These are phyloP conservation scores for Chalaropsis ovoidea DNA, from an alignment of 2,329 filamentous ascomycete genomes.

Conservation along the genomic window DNA sequence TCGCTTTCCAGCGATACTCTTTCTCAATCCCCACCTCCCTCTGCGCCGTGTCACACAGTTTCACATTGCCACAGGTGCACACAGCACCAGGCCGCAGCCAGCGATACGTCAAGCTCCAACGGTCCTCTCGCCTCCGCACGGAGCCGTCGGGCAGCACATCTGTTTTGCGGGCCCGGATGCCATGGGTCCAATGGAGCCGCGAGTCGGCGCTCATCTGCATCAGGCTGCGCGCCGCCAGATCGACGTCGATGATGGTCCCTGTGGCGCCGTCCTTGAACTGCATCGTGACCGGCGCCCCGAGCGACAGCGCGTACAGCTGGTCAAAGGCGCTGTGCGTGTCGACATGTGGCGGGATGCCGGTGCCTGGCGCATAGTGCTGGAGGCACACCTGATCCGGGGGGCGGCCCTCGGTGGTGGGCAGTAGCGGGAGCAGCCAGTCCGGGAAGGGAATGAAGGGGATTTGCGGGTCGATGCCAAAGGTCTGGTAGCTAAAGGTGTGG, in stretches of 20 bases:
- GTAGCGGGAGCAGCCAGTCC: conserved; percentile 41
- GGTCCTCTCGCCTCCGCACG: conserved; percentile 36
- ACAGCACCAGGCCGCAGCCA: conserved; percentile 40
- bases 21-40: conserved; percentile 38
- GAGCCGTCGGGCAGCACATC: conserved; percentile 40
- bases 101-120: conserved; percentile 48
- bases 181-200: conserved; percentile 47
- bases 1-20: conserved; percentile 42
- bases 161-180: conserved; percentile 45
- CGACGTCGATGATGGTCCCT: conserved; percentile 34
- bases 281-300: conserved; percentile 38
- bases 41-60: conserved; percentile 45
- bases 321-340: conserved; percentile 45
- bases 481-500: conserved; percentile 50
- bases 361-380: conserved; percentile 50
- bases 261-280: conserved; percentile 33
- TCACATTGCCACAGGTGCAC: conserved; percentile 43
- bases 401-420: conserved; percentile 37
- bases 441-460: conserved; percentile 44
- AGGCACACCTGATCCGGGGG: conserved; percentile 49
- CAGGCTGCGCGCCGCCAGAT: conserved; percentile 42
- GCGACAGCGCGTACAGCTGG: conserved; percentile 39
- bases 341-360: conserved; percentile 51
- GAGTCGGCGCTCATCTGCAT: conserved; percentile 43
- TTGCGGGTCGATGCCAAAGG: conserved; percentile 44